Evolutionary conservation across 176 grass and related monocot species (phyloP), one percentile per base, ranked within the genome.

Genomic region (Zea luxurians): DNA sequence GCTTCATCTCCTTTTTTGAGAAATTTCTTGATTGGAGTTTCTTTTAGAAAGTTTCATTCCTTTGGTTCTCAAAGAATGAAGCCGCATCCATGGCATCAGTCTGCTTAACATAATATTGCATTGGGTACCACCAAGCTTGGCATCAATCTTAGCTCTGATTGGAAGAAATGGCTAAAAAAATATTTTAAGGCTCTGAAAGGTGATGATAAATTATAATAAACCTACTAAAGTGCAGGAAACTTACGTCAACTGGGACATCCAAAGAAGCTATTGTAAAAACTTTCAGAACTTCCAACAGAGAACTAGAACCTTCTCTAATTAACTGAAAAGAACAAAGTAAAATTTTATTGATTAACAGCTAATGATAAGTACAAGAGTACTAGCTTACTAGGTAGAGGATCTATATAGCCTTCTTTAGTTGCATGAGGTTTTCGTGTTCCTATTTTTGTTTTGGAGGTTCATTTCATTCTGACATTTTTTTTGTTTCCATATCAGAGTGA

Each of bases 261-360:
- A 99, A 71, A 64, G 92, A 91, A 78, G 90, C 81, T 48, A 42
- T 68, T 58, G 85, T 80, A 52, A 84, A 88, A 80, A 95, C 96
- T 95, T 99, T 95, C 62, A 95, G 86, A 87, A 99, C 89, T 92
- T 99, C 90, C 77, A 99, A 85, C 63, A 99, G 78, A 85, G 96
- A 93, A 73, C 78, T 95, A 57, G 70, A 62, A 46, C 72, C 92
- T 85, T 95, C 96, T 87, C 83, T 90, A 60, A 92, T 70, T 81
- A 99, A 79, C 96, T 99, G 86, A 82, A 97, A 90, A 13, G 70
- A 71, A 81, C 11, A 50, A 82, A 82, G 62, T 79, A 84, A 81
- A 45, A 49, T 9, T 80, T 27, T 55, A 79, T 47, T 53, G 27
- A 63, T 71, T 69, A 68, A 73, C 49, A 45, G 13, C 17, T 73